Percentiles rank a stretch among this genome's conserved stretches.
These are phyloP conservation scores for Kickxella alabastrina DNA, from an alignment of 192 early-diverging fungal genomes.

Conservation along the genomic window DNA sequence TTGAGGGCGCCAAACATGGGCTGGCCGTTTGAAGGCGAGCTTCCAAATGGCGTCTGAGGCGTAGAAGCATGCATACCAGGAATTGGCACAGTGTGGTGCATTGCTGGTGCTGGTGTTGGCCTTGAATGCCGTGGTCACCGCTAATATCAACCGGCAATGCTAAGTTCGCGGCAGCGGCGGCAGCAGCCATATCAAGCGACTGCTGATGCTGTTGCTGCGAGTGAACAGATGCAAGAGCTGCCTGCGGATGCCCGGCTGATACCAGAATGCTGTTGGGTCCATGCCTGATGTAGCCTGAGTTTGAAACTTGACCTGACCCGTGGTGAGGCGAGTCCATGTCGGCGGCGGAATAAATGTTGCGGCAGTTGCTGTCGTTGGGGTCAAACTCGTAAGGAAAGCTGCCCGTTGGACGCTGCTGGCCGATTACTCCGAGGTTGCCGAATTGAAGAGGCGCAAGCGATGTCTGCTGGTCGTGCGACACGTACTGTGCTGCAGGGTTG, in stretches of 20 bases:
- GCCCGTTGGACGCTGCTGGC: conserved; percentile 30
- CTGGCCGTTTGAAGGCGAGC: conserved; percentile 34
- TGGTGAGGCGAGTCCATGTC: conserved; percentile 34
- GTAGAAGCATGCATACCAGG: conserved; percentile 18
- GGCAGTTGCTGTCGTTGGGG: conserved; percentile 39
- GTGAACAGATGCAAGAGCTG: conserved; percentile 13
- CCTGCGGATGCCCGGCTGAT: conserved; percentile 13
- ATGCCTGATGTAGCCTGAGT: conserved; percentile 36
- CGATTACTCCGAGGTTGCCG: conserved; percentile 33
- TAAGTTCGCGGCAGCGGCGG: conserved; percentile 19
- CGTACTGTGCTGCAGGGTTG: conserved; percentile 42
- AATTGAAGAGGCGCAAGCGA: conserved; percentile 46
- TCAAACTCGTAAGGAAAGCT: conserved; percentile 48
- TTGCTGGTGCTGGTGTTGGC: conserved; percentile 13
- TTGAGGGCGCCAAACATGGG: conserved; percentile 40
- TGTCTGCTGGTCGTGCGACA: conserved; percentile 39
- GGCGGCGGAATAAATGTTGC: conserved; percentile 26
- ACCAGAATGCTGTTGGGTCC: conserved; percentile 31
- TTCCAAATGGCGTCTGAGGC: conserved; percentile 39
- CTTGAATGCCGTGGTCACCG: conserved; percentile 20
- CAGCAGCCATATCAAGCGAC: conserved; percentile 30
- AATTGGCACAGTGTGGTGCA: neutral
- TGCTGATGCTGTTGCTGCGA: conserved; percentile 17
- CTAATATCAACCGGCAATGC: conserved; percentile 36
- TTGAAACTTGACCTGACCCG: conserved; percentile 35